Base-by-base conservation (phyloP, 306 rosid genomes). In the Prosopis cineraria region DNA sequence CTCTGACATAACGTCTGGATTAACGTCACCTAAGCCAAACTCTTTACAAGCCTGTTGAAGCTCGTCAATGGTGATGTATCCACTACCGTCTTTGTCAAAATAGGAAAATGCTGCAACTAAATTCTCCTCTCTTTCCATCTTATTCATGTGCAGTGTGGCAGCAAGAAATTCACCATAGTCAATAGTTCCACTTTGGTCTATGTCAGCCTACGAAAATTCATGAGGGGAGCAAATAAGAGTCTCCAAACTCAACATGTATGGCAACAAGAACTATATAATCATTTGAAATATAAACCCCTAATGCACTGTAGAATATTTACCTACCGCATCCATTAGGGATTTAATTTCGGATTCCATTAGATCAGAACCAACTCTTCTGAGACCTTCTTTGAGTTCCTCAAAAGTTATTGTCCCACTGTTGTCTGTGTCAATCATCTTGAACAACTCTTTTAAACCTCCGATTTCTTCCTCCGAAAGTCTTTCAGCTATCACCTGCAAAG, bases 111-210 rank as follows among this genome's bases (percentile, higher is more conserved):
- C 98, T 22, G 97, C 97, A 50, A 80, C 80, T 83, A 93, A 84
- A 74, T 93, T 89, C 81, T 93, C 98, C 88, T 93, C 98, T 74
- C 96, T 90, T 80, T 91, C 98, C 83, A 87, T 93, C 90, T 93
- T 93, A 81, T 93, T 93, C 74, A 93, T 50, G 89, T 93, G 98
- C 83, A 93, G 73, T 4, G 98, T 93, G 72, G 98, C 98, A 78
- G 98, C 98, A 33, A 93, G 89, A 65, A 93, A 93, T 89, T 93
- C 98, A 33, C 94, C 97, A 25, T 93, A 93, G 83, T 93, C 98
- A 73, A 93, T 87, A 66, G 94, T 80, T 88, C 98, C 98, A 83
- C 62, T 91, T 71, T 91, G 87, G 89, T 93, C 97, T 71, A 93
- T 88, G 80, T 93, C 98, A 78, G 98, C 98, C 98, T 93, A 85